Base-by-base conservation (phyloP, 1,139 yeast genomes). In the Eremothecium gossypii region DNA sequence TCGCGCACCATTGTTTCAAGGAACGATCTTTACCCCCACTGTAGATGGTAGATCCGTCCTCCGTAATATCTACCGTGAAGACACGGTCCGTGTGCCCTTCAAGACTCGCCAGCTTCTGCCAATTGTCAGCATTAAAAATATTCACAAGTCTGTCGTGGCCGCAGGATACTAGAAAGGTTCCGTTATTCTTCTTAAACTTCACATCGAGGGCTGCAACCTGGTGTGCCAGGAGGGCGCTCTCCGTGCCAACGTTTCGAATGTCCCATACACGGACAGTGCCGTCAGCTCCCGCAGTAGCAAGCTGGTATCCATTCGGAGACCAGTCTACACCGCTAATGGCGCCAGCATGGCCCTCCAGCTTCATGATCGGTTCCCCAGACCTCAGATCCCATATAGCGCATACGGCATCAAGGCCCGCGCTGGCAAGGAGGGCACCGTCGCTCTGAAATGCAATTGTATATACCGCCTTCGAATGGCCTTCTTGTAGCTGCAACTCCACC, bases 221-320 rank as follows among this genome's bases (percentile, higher is more conserved):
- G 61, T 91, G 97, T 0, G 93, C 93, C 1, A 89, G 80, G 2
- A 91, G 75, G 1, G 82, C 69, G 36, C 67, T 68, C 2, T 44
- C 13, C 68, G 46, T 33, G 71, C 74, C 39, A 57, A 59, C 9
- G 50, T 61, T 68, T 39, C 98, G 70, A 37, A 91, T 44, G 63
- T 91, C 98, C 97, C 97, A 91, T 1, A 89, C 69, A 54, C 83
- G 82, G 8, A 86, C 72, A 1, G 79, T 66, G 34, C 89, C 79
- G 61, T 89, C 97, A 0, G 85, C 95, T 47, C 95, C 77, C 2
- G 86, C 96, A 0, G 93, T 78, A 2, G 87, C 89, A 4, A 87
- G 55, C 42, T 82, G 80, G 51, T 72, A 71, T 0, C 95, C 95
- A 59, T 83, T 82, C 1, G 76, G 72, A 1, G 91, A 70, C 82